phyloP scores from a whole-genome alignment of 768 basidiomycete genomes.

The Auricularia cornea region DNA sequence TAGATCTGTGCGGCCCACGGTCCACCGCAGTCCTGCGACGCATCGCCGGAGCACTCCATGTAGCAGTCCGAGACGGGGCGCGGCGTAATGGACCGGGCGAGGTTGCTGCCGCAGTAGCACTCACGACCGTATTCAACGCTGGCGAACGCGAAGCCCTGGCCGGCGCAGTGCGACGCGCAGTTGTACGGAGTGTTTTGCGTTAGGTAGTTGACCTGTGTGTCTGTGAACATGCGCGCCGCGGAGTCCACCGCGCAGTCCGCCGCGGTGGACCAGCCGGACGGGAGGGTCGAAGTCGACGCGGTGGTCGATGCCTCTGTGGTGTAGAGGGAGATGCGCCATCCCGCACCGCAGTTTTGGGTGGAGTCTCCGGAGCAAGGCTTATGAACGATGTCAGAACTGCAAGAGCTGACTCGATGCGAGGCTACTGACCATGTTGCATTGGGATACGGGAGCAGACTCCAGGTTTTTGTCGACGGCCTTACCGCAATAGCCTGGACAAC shows the following conservation, averaged over 20 bases:
- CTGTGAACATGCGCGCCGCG: not conserved
- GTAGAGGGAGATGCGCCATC: not conserved
- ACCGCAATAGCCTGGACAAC: not conserved
- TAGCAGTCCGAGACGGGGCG: not conserved
- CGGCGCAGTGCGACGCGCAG: not conserved
- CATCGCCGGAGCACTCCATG: not conserved
- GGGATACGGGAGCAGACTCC: not conserved
- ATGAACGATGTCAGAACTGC: not conserved
- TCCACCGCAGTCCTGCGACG: not conserved
- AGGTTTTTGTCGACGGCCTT: not conserved
- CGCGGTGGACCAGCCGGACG: not conserved
- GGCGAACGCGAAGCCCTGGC: not conserved
- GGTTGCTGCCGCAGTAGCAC: not conserved
- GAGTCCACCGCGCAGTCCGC: not conserved
- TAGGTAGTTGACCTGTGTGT: not conserved
- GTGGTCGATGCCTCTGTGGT: not conserved
- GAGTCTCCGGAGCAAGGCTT: not conserved
- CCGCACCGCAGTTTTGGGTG: not conserved
- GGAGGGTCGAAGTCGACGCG: not conserved
- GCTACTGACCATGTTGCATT: slow-evolving; percentile 8
- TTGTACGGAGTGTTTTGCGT: not conserved
- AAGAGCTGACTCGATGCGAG: slow-evolving; percentile 18
- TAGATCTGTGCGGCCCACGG: not conserved
- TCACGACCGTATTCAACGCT: not conserved
- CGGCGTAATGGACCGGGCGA: not conserved